Base-by-base conservation (phyloP, 1,284 basidiomycete genomes). In the Golubevia sp. region DNA sequence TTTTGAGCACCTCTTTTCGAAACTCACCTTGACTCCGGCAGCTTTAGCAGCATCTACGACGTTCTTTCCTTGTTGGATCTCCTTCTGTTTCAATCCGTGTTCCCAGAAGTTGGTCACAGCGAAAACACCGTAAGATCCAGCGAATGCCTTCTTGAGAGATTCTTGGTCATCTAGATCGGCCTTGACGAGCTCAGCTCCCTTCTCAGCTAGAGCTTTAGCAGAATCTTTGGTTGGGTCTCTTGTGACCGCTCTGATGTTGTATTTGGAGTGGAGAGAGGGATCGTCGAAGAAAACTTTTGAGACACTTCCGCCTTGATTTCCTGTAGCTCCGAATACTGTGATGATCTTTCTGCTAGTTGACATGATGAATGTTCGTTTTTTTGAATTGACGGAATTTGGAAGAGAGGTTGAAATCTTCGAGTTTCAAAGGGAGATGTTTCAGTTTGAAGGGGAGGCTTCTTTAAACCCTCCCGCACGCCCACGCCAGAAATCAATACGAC, bases 61-160 rank as follows among this genome's bases (percentile, higher is more conserved):
- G 62, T 59, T 59, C 49, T 62, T 61, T 20, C 67, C 70, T 11
- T 69, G 67, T 38, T 64, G 58, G 20, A 70, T 66, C 53, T 71
- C 70, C 56, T 65, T 63, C n/a, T 56, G 58, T 30, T 56, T 62
- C 49, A 61, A 58, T 50, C 50, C 59, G 34, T 55, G 27, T 48
- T 63, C 59, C 63, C 67, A 71, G 20, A 64, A 70, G 66, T 71
- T 69, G 59, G 70, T 71, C 26, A 70, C 67, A 34, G 63, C 63
- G 55, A 66, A 70, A n/a, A 70, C 70, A 13, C 61, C 67, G 24
- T 68, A 50, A 26, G 67, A 61, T 51, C 70, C 70, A 5, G 34
- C 20, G 56, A 71, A 18, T 2, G 63, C 64, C 23, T 65, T 51
- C 4, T 59, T 38, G n/a, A 68, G 57, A 11, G 61, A 63, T 1